These are phyloP conservation scores for Zoysia matrella DNA, from an alignment of 202 grass and related monocot genomes.

Conservation along the genomic window DNA sequence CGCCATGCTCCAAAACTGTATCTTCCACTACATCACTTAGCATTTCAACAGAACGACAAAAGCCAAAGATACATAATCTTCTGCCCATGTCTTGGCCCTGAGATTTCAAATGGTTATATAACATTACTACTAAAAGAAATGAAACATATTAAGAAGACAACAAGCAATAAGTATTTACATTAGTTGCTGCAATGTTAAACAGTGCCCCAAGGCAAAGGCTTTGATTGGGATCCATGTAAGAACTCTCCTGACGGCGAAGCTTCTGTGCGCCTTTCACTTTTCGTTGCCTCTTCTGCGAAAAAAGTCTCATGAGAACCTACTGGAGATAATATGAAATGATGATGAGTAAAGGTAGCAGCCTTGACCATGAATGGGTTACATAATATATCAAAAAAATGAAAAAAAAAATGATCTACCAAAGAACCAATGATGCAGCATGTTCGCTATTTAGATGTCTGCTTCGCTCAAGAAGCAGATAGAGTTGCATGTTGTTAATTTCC, in stretches of 20 bases:
- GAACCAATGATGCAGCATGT: neutral
- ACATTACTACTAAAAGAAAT: constrained; percentile 33
- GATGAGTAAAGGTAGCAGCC: constrained; percentile 19
- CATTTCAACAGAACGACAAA: constrained; percentile 98
- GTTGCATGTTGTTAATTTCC: neutral
- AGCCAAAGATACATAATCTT: constrained; percentile 96
- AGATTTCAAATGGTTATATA: constrained; percentile 21
- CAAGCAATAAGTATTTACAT: constrained; percentile 52
- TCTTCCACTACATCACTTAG: constrained; percentile 94
- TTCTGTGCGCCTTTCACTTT: constrained; percentile 55
- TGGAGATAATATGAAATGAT: constrained; percentile 7
- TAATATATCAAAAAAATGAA: neutral
- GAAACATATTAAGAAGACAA: constrained; percentile 4
- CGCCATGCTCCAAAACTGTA: constrained; percentile 90
- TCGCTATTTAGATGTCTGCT: neutral
- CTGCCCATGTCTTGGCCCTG: constrained; percentile 93
- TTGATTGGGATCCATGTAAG: constrained; percentile 95
- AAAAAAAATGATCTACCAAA: neutral
- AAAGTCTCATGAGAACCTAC: constrained; percentile 31
- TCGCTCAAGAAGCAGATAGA: neutral
- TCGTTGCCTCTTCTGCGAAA: constrained; percentile 71
- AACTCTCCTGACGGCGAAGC: constrained; percentile 68
- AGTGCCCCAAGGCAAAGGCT: constrained; percentile 93
- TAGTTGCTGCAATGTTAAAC: constrained; percentile 99
- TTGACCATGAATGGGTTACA: neutral